A percentile compares a stretch with the other conserved stretches of the same genome.
These are phyloP conservation scores for Hyaloperonospora arabidopsidis DNA, from an alignment of 352 stramenopile genomes.

Conservation along the genomic window DNA sequence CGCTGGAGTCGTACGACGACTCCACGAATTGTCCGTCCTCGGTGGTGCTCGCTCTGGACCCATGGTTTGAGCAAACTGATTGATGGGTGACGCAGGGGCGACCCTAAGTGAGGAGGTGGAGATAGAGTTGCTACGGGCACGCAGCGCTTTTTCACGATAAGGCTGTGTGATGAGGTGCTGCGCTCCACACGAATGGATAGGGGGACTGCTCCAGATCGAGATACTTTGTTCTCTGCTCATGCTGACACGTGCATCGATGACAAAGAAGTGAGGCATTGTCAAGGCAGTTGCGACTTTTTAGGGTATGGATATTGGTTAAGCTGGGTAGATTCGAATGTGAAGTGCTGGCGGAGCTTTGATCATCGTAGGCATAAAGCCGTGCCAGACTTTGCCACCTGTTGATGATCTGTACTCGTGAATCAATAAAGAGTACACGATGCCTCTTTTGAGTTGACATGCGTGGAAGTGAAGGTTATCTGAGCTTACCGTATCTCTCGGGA, in stretches of 20 bases:
- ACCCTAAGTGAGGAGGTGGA: conserved; percentile 13
- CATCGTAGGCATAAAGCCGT: too few relatives aligned
- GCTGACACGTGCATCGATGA: conserved; percentile 24
- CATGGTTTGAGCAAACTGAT: conserved; percentile 23
- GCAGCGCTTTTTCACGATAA: conserved; percentile 5
- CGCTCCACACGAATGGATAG: conserved; percentile 1
- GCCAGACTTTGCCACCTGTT: too few relatives aligned
- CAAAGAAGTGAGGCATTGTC: conserved; percentile 24
- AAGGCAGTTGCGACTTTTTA: background rate
- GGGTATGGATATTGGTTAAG: background rate
- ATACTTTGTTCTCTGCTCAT: conserved; percentile 12
- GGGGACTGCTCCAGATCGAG: background rate
- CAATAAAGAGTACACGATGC: too few relatives aligned
- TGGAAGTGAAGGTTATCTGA: too few relatives aligned
- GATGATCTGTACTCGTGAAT: too few relatives aligned
- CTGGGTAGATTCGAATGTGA: conserved; percentile 13
- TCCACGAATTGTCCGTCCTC: conserved; percentile 6
- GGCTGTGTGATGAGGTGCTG: conserved; percentile 5
- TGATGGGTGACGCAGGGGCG: conserved; percentile 13
- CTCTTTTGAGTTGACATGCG: too few relatives aligned
- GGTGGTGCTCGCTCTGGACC: conserved; percentile 9
- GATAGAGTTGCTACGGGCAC: conserved; percentile 24
- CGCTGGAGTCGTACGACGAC: conserved; percentile 15
- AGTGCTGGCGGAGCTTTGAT: background rate
- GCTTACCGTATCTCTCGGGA: conserved; percentile 13